Conservation (phyloP, 371 early-diverging fungal genomes). For the Blakeslea trispora region DNA sequence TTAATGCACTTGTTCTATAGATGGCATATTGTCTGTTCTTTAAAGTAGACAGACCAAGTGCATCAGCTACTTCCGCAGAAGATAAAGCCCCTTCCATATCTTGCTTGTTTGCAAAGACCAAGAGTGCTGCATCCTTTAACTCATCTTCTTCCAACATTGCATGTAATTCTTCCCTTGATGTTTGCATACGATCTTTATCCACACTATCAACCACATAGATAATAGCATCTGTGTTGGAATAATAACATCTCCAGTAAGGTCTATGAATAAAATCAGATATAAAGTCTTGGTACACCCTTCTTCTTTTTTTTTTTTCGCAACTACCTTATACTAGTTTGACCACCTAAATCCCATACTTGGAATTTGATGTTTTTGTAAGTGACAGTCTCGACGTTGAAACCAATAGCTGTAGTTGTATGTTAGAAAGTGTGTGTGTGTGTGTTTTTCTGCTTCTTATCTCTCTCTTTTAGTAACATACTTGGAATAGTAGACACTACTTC, state of each 20-base stretch:
- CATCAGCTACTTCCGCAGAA: constrained; percentile 83
- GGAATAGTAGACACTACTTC: constrained; percentile 99
- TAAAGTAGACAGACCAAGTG: constrained; percentile 80
- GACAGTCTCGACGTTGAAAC: constrained; percentile 98
- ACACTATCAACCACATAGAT: constrained; percentile 96
- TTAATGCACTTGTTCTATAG: constrained; percentile 92
- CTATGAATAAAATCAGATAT: constrained; percentile 17
- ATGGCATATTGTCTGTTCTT: constrained; percentile 91
- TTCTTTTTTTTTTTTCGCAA: too few relatives aligned
- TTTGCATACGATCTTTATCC: constrained; percentile 88
- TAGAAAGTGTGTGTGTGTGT: not conserved
- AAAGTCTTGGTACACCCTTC: too few relatives aligned
- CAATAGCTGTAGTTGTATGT: constrained; percentile 47
- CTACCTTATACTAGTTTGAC: constrained; percentile 95
- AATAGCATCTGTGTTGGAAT: constrained; percentile 89
- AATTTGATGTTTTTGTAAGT: constrained; percentile 97
- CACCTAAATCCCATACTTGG: constrained; percentile 98
- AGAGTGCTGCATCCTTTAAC: constrained; percentile 77
- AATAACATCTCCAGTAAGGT: constrained; percentile 64
- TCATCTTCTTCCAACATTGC: constrained; percentile 91
- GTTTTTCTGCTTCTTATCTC: not conserved
- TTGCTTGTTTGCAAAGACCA: constrained; percentile 93
- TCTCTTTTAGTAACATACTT: constrained; percentile 68
- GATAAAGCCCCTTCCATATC: constrained; percentile 90
- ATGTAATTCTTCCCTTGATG: constrained; percentile 87